These are phyloP conservation scores for Dactylellina drechsleri DNA, from an alignment of 2,329 filamentous ascomycete species.

Conservation along the genomic window DNA sequence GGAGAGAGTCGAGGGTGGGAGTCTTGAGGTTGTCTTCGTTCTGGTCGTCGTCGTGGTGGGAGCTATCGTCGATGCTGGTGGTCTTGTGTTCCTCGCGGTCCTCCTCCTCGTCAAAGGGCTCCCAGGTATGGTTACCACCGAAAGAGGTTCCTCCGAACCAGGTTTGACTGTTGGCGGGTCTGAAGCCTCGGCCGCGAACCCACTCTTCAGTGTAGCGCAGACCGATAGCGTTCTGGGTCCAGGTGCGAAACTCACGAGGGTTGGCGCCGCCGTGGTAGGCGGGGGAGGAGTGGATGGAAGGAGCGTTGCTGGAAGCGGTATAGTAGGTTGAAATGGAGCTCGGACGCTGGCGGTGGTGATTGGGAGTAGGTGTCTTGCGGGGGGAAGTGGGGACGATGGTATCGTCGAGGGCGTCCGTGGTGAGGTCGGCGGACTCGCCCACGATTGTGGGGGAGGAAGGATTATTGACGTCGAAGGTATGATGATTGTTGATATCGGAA, in stretches of 20 bases:
- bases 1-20: constrained; percentile 42
- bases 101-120: constrained; percentile 14
- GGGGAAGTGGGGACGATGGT: constrained; percentile 23
- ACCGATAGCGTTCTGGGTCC: constrained; percentile 44
- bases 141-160: constrained; percentile 53
- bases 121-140: constrained; percentile 34
- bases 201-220: constrained; percentile 53
- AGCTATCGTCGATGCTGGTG: constrained; percentile 38
- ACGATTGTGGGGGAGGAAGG: constrained; percentile 42
- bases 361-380: constrained; percentile 46
- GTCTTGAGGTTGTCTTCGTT: constrained; percentile 50
- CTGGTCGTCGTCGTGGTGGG: constrained; percentile 33
- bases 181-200: constrained; percentile 50
- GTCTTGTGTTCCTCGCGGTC: constrained; percentile 27
- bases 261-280: constrained; percentile 19
- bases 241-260: constrained; percentile 37
- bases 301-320: constrained; percentile 52
- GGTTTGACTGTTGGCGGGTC: constrained; percentile 48
- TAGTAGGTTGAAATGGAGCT: constrained; percentile 52
- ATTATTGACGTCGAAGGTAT: background rate
- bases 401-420: constrained; percentile 7
- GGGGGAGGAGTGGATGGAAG: constrained; percentile 46
- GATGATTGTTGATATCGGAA: background rate
- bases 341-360: constrained; percentile 44
- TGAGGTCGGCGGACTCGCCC: constrained; percentile 5